phyloP scores from a whole-genome alignment of 257 asterid species.

The Verbascum thapsus region DNA sequence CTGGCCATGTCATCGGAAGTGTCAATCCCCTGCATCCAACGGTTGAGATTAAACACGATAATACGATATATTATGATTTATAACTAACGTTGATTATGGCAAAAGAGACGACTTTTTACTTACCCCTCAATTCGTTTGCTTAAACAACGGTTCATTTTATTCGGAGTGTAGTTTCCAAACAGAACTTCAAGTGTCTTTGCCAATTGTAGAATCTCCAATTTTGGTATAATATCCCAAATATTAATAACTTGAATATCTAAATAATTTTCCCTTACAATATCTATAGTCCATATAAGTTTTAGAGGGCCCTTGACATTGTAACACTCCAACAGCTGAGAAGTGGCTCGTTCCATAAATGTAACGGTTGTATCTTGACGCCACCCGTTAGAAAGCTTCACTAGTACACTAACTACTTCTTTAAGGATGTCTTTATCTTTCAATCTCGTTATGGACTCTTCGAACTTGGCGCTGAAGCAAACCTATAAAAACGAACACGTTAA shows the following conservation, averaged over 20 bases:
- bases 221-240: conserved; percentile 48
- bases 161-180: conserved; percentile 34
- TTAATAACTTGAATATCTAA: conserved; percentile 39
- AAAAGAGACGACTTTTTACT: background rate
- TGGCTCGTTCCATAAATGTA: conserved; percentile 1
- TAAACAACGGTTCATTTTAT: conserved; percentile 34
- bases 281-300: conserved; percentile 52
- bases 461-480: conserved; percentile 47
- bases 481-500: conserved; percentile 12
- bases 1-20: conserved; percentile 42
- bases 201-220: conserved; percentile 32
- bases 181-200: conserved; percentile 19
- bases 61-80: background rate
- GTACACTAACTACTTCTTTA: conserved; percentile 40
- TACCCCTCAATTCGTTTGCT: conserved; percentile 36
- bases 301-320: conserved; percentile 38
- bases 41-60: too few species aligned
- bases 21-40: conserved; percentile 32
- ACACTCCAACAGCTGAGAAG: conserved; percentile 39
- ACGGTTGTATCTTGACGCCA: conserved; percentile 42
- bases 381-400: conserved; percentile 56
- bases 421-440: conserved; percentile 27
- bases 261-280: conserved; percentile 37
- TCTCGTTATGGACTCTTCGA: conserved; percentile 42
- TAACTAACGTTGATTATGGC: too few species aligned